These are phyloP conservation scores for Glebionis coronaria DNA, from an alignment of 129 eudicot genomes.

Conservation along the genomic window DNA sequence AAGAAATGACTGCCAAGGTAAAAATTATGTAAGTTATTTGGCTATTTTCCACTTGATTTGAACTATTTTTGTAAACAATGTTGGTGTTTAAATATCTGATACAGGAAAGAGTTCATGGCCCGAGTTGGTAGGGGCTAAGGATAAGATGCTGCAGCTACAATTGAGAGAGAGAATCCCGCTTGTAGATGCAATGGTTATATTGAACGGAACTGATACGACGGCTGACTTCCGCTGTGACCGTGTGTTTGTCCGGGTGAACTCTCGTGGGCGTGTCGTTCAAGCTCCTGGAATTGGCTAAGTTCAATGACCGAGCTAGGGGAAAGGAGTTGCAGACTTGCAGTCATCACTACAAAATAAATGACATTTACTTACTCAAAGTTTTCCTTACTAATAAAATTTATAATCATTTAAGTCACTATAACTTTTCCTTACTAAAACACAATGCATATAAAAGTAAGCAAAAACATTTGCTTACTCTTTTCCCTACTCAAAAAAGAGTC, in stretches of 20 bases:
- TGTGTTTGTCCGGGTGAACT: conserved; percentile 50
- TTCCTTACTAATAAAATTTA: too few species aligned
- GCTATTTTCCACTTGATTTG: too few species aligned
- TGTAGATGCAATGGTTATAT: conserved; percentile 41
- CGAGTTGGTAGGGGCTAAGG: conserved; percentile 50
- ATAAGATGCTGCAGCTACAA: conserved; percentile 36
- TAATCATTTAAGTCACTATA: too few species aligned
- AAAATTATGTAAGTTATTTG: neutral
- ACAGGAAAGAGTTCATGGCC: conserved; percentile 54
- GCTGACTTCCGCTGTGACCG: conserved; percentile 49
- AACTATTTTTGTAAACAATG: too few species aligned
- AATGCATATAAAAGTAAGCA: too few species aligned
- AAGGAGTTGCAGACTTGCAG: too few species aligned
- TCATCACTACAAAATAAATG: too few species aligned
- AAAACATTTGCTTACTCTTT: too few species aligned
- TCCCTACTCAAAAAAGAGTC: too few species aligned
- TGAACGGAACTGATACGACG: conserved; percentile 34
- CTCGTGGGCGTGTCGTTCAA: conserved; percentile 30
- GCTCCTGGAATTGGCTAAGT: conserved; percentile 33
- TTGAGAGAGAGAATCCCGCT: conserved; percentile 48
- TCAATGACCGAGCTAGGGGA: too few species aligned
- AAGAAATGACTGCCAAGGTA: conserved; percentile 18
- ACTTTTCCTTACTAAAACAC: too few species aligned
- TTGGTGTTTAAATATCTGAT: neutral
- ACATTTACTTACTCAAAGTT: too few species aligned